These are phyloP conservation scores for Agrostemma githago DNA, from an alignment of 148 eudicot genomes.

Conservation along the genomic window DNA sequence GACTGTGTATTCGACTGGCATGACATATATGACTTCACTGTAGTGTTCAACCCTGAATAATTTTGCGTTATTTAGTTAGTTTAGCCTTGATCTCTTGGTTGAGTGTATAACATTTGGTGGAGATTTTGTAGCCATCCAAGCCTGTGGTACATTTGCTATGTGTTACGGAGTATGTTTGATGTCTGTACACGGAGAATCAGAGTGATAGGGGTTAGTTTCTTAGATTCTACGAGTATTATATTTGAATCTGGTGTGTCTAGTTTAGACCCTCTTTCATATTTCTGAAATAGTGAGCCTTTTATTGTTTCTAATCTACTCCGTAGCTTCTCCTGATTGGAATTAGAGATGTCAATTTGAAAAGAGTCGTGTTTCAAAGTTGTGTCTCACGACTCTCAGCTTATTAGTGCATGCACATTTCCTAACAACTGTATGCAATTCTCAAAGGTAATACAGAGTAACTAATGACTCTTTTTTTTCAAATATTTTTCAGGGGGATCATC, in stretches of 20 bases:
- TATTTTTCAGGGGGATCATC: conserved; percentile 75
- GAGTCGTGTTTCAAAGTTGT: conserved; percentile 8
- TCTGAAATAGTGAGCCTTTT: neutral
- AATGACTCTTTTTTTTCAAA: conserved; percentile 1
- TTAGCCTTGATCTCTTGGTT: neutral
- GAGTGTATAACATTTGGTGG: neutral
- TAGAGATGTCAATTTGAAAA: neutral
- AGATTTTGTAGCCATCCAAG: neutral
- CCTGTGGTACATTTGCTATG: neutral
- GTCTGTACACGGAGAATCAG: neutral
- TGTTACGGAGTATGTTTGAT: neutral
- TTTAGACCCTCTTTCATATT: neutral
- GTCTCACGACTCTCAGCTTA: neutral
- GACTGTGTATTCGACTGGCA: neutral
- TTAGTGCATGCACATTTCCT: neutral
- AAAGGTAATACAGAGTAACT: neutral
- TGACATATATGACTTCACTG: neutral
- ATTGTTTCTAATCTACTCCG: neutral
- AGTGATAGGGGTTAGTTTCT: too few relatives aligned
- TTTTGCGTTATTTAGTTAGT: neutral
- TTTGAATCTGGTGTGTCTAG: too few relatives aligned
- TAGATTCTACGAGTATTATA: too few relatives aligned
- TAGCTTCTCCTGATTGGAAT: neutral
- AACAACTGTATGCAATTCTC: neutral
- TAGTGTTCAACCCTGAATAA: neutral